A percentile compares a stretch with the other conserved stretches of the same genome.
Conservation (phyloP, 495 filamentous ascomycete species). For the Penicillium argentinense region DNA sequence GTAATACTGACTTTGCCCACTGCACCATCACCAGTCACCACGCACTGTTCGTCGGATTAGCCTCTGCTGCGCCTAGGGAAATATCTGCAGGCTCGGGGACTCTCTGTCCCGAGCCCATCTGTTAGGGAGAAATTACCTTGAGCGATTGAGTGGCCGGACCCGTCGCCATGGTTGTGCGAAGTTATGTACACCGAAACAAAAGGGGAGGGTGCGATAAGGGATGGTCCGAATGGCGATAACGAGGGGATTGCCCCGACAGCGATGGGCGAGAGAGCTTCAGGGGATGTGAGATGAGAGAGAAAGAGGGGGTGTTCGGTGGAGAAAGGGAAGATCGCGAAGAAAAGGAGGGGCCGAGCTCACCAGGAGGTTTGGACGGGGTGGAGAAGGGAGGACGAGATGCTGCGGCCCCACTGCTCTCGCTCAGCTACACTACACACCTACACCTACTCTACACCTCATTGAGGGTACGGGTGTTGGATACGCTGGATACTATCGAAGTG, state of each 20-base stretch:
- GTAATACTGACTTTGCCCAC: conserved; percentile 81
- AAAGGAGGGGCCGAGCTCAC: conserved; percentile 15
- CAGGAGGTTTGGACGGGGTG: not conserved
- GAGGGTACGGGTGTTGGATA: too few relatives aligned
- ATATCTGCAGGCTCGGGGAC: too few relatives aligned
- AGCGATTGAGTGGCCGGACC: conserved; percentile 71
- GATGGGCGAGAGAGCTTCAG: conserved; percentile 3
- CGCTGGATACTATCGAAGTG: too few relatives aligned
- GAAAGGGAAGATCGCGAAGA: conserved; percentile 18
- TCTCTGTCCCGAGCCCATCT: not conserved
- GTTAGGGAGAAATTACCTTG: conserved; percentile 54
- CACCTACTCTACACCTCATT: too few relatives aligned
- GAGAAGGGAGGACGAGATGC: not conserved
- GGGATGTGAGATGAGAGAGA: conserved; percentile 7
- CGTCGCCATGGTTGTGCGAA: conserved; percentile 55
- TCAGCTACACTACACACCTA: too few relatives aligned
- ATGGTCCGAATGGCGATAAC: conserved; percentile 16
- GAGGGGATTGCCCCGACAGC: not conserved
- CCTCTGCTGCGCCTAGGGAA: conserved; percentile 8
- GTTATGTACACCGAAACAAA: conserved; percentile 22
- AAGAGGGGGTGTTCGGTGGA: conserved; percentile 12
- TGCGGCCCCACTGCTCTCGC: too few relatives aligned
- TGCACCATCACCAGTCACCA: conserved; percentile 97
- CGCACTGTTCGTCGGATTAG: conserved; percentile 62
- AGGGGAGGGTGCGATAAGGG: conserved; percentile 13